Evolutionary conservation across 129 eudicot genomes (phyloP), one percentile per base, ranked within the genome.

Genomic region (sunflower (Helianthus annuus)): DNA sequence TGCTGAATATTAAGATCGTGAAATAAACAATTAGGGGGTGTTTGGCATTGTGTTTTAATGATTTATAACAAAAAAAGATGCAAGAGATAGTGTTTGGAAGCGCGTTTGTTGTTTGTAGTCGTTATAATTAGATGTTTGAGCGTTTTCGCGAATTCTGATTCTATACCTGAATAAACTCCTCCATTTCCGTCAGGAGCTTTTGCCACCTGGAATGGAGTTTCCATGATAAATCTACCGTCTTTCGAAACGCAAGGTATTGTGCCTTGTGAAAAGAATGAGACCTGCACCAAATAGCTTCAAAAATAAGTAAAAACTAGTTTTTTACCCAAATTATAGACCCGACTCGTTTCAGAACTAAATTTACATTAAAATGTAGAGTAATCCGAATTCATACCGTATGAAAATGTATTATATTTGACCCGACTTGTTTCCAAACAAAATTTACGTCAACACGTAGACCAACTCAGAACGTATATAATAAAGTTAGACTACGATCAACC

Each of bases 171-270:
- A 84, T 90, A 95, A 66, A 95, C 91, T 80, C 99, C 99, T 78
- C 99, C 99, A 78, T 95, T 95, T 52, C 99, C 99, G 56, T 95
- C 99, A 8, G 99, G 99, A 59, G 99, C 86, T 84, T 84, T 90
- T 71, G 97, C 97, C 64, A 93, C 92, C 96, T 93, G 92, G 82
- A 83, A 87, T 68, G 98, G 96, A 71, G 91, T 76, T 78, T 95
- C 97, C 99, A 93, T 87, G 48, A 93, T 88, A 75, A 90, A 87
- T 78, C 96, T 85, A 38, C 98, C 96, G 70, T 94, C 98, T 61
- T 81, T 87, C 57, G 97, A 87, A 55, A 94, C 85, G 74, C 98
- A 94, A 78, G 98, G 98, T 66, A 94, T 94, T 48, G 98, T 87
- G 13, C 97, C 98, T 78, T 94, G 98, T 80, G 83, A 87, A 79